A percentile compares a stretch with the other conserved stretches of the same genome.
These are phyloP conservation scores for Xylaria sp. DNA, from an alignment of 2,329 filamentous ascomycete genomes.

Conservation along the genomic window DNA sequence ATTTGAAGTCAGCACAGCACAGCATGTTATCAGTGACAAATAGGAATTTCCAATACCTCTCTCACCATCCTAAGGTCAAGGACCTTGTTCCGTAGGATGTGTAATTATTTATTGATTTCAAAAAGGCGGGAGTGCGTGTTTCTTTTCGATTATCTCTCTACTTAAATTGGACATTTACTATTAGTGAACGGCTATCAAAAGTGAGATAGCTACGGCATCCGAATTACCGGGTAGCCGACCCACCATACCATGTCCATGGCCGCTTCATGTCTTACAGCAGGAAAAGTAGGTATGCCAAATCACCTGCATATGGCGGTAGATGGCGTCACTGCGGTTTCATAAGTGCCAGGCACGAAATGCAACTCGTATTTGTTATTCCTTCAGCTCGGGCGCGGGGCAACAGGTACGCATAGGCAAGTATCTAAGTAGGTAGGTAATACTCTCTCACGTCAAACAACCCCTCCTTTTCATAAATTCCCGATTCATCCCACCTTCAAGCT, in stretches of 20 bases:
- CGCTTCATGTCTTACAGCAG: neutral
- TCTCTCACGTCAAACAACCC: constrained; percentile 3
- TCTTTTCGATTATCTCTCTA: neutral
- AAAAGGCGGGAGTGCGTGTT: neutral
- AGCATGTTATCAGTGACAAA: constrained; percentile 8
- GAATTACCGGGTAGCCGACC: neutral
- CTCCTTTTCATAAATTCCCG: neutral
- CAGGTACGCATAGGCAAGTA: neutral
- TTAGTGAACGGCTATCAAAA: neutral
- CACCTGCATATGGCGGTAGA: constrained; percentile 37
- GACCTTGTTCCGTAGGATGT: too few species aligned
- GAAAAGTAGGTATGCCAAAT: constrained; percentile 32
- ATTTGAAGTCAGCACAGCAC: neutral
- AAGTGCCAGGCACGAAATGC: neutral
- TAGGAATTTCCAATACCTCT: constrained; percentile 20
- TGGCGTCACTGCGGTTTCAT: constrained; percentile 37
- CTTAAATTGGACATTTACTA: neutral
- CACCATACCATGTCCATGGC: neutral
- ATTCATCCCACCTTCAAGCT: constrained; percentile 7
- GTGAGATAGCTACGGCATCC: neutral
- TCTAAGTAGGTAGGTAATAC: neutral
- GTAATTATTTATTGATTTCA: neutral
- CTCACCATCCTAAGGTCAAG: neutral
- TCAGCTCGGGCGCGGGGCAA: constrained; percentile 11
- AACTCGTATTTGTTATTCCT: constrained; percentile 16